Base-by-base conservation (phyloP, 1,284 basidiomycete species). In the Cryptococcus sp. region DNA sequence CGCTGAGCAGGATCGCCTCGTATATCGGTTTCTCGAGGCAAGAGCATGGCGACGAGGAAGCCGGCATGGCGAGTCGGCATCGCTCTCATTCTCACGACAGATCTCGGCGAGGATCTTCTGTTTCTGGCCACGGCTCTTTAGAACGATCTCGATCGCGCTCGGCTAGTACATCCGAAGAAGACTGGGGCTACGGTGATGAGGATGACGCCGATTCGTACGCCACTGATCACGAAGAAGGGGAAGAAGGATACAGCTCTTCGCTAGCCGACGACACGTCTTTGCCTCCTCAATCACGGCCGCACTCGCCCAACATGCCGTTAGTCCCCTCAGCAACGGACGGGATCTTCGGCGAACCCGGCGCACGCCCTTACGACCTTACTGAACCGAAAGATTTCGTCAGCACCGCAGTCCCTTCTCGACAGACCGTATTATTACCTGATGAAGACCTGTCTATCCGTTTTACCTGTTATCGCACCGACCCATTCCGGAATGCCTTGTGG, bases 381-480 rank as follows among this genome's bases (percentile, higher is more conserved):
- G 67, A 75, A 51, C 66, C 70, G 20, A 75, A 72, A 50, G 72
- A 76, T 53, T 79, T 78, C 54, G 68, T 65, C 25, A 64, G 66
- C 23, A 55, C 62, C 0, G 54, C 70, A 15, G 63, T 72, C 1
- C 68, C 72, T 1, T 77, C 73, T 5, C 60, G 91, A 58, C 96
- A 99, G 78, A 89, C 86, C 2, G 83, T 99, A 41, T 86, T 93
- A 70, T 83, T 99, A 25, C 82, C 87, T 3, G 96, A 99, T 69
- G 96, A 99, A 77, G 96, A 99, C 71, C 85, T 85, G 45, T 88
- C 88, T 16, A 84, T 99, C 55, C 87, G 92, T 7, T 89, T 99
- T 70, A 85, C 92, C 17, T 93, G 93, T n/a, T 95, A 93, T 71
- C 87, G 89, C 67, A 84, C 85, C 5, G 81, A 89, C 46, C 70